A percentile compares a stretch with the other conserved stretches of the same genome.
These are phyloP conservation scores for Leccinum ochraceum DNA, from an alignment of 768 basidiomycete species.

Conservation along the genomic window DNA sequence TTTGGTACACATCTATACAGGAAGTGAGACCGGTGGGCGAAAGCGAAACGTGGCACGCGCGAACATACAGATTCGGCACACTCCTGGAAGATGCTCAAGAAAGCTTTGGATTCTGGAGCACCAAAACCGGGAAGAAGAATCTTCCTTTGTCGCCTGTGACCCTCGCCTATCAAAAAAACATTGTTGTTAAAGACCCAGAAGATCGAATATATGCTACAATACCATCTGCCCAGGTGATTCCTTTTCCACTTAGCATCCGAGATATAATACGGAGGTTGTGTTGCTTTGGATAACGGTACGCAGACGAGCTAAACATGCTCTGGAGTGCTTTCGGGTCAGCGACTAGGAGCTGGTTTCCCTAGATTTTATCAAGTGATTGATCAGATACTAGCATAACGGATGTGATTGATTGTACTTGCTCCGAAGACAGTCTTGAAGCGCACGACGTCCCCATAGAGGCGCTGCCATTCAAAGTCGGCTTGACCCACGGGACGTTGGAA, in stretches of 20 bases:
- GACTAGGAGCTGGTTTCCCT: constrained; percentile 49
- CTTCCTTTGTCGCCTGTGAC: constrained; percentile 54
- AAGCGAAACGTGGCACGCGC: neutral
- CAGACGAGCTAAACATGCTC: constrained; percentile 42
- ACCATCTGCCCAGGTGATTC: constrained; percentile 46
- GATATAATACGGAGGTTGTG: constrained; percentile 25
- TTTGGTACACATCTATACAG: neutral
- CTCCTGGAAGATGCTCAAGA: constrained; percentile 48
- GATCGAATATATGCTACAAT: neutral
- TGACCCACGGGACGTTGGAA: constrained; percentile 29
- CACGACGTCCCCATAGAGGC: constrained; percentile 30
- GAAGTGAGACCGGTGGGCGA: neutral
- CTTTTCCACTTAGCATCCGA: constrained; percentile 31
- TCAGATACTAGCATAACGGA: neutral
- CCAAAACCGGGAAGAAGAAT: constrained; percentile 60
- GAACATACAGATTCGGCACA: constrained; percentile 30
- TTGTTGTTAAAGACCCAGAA: constrained; percentile 12
- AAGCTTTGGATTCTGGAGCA: constrained; percentile 49
- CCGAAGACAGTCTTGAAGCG: constrained; percentile 32
- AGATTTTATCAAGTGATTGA: constrained; percentile 3
- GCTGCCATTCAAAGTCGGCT: constrained; percentile 33
- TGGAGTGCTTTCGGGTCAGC: constrained; percentile 49
- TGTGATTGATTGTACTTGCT: constrained; percentile 12
- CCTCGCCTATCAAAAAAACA: constrained; percentile 30
- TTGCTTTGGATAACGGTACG: constrained; percentile 45